Base-by-base conservation (phyloP, 2,329 filamentous ascomycete genomes). In the Myotisia sp. region DNA sequence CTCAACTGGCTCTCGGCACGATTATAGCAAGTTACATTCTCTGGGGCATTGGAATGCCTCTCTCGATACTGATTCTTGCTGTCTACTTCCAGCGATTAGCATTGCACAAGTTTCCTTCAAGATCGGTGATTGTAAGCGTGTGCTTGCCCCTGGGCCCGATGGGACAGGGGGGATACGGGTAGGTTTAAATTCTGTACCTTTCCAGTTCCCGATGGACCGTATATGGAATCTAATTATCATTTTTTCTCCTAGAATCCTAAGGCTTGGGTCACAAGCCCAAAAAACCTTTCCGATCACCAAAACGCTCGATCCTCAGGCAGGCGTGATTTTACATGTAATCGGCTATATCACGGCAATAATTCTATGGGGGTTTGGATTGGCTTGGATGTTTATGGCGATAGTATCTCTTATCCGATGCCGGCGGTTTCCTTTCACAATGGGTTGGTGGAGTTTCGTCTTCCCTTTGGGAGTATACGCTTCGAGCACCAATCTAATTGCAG, bases 41-140 rank as follows among this genome's bases (percentile, higher is more conserved):
- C 38, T 81, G 74, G 75, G 77, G 77, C 0, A 71, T 77, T 34
- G 72, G 75, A 2, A 58, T 68, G 1, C 68, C 70, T 0, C 55
- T 82, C 29, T 70, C 75, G 1, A 63, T 76, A 52, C 69, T 70
- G 41, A 67, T 79, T 5, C 62, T 81, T 26, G 71, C 70, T 4
- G 68, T 82, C 30, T 83, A 83, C 55, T 77, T 79, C 43, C 71
- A 77, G 37, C 72, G 77, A 9, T 62, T 84, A 16, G 74, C 70
- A 2, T 52, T 81, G 2, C 69, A 82, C 54, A 73, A 74, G 26
- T 60, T 82, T n/a, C 78, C 77, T 0, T 70, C 75, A 1, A 68
- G 70, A 40, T 76, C 78, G 41, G 69, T 76, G 36, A 75, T 82
- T 27, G 74, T 80, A 6, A 76, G 69, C 3, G 70, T 74, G 1